Conservation (phyloP, 106 monocot genomes). For the Apostasia shenzhenica region DNA sequence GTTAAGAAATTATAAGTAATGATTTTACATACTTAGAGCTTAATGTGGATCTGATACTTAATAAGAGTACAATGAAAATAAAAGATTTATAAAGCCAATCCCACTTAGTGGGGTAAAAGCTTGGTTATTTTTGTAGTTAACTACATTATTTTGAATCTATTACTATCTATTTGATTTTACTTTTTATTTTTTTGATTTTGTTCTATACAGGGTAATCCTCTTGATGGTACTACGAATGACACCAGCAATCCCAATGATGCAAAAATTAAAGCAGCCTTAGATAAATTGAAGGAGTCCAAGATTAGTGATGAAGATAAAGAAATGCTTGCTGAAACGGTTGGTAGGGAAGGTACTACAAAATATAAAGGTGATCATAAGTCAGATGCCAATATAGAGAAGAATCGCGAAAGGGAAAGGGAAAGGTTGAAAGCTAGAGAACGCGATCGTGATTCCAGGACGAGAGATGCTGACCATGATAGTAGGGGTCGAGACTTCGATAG, state of each 20-base stretch:
- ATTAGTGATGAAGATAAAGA: slow-evolving; percentile 46
- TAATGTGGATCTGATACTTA: too few relatives aligned
- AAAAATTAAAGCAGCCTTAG: slow-evolving; percentile 24
- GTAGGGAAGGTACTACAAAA: slow-evolving; percentile 42
- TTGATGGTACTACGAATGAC: slow-evolving; percentile 29
- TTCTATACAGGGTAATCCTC: slow-evolving; percentile 43
- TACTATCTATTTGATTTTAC: not conserved
- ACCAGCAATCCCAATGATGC: slow-evolving; percentile 35
- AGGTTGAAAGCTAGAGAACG: slow-evolving; percentile 36
- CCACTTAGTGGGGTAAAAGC: not conserved
- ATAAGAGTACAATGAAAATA: too few relatives aligned
- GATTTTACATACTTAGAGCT: too few relatives aligned
- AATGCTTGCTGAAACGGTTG: slow-evolving; percentile 25
- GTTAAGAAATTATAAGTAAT: too few relatives aligned
- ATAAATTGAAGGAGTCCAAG: slow-evolving; percentile 61
- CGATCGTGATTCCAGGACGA: slow-evolving; percentile 45
- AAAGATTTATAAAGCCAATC: too few relatives aligned
- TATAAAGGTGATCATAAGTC: slow-evolving; percentile 30
- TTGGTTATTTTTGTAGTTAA: not conserved
- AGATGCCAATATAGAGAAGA: slow-evolving; percentile 37
- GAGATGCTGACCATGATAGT: slow-evolving; percentile 41
- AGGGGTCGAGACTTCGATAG: slow-evolving; percentile 61
- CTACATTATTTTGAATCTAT: not conserved
- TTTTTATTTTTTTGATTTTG: not conserved
- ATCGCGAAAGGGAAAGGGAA: slow-evolving; percentile 39